Base-by-base conservation (phyloP, 2,329 filamentous ascomycete genomes). In the Pseudogymnoascus sp. region DNA sequence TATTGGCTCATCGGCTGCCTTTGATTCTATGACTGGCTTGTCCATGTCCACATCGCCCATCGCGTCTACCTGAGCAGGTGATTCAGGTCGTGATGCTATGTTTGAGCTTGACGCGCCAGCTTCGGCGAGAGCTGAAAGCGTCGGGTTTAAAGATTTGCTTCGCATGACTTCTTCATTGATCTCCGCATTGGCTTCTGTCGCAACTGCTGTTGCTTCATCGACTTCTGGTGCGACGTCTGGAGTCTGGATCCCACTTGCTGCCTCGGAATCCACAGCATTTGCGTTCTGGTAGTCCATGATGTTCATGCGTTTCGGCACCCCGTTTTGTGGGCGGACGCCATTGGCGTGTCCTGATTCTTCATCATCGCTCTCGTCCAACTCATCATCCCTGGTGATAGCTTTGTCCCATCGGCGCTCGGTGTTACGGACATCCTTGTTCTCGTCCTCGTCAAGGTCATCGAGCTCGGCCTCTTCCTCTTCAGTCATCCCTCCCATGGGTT, bases 331-430 rank as follows among this genome's bases (percentile, higher is more conserved):
- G 57, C 71, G 72, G 43, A 92, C 83, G 14, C 92, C 93, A 69
- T 95, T 91, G 39, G 83, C 82, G 45, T 80, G 80, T 45, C 84
- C 84, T 76, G 92, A 85, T 10, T 96, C 92, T 70, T 98, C 93
- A 65, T 96, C 92, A 66, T 96, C 92, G 68, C 90, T 96, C 48
- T 95, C 90, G 65, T 92, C 90, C 48, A 93, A 85, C 73, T 97
- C 93, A 69, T 90, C 90, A 6, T 90, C 85, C 65, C 90, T 85
- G 62, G 87, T 84, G 25, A 92, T 83, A 60, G 84, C 87, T 75
- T 92, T 87, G 68, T 98, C 93, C 81, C 90, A 92, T 67, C 88
- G 85, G 37, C 90, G 88, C 75, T 95, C 85, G 0, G 92, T 96
- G 76, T 88, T 86, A 25, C 93, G 88, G 63, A 84, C 84, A 73